Evolutionary conservation across 2,329 filamentous ascomycete genomes (phyloP).

Genomic region (Zasmidium angulare): DNA sequence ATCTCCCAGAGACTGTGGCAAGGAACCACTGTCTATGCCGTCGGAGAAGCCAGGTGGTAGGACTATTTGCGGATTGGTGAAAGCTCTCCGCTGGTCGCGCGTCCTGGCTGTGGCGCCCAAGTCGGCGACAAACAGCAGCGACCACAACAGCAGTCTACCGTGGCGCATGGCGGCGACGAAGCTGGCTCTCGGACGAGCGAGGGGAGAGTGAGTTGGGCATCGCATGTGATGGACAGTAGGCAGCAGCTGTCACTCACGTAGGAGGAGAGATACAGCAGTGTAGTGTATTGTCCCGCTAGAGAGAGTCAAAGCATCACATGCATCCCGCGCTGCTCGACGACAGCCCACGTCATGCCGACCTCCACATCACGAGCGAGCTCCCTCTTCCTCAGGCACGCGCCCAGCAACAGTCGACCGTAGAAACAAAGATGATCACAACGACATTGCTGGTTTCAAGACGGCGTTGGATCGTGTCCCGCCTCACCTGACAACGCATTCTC

Average conservation of each 20-base stretch:
- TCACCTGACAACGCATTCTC: no score
- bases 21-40: conserved; percentile 8
- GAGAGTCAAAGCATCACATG: not conserved
- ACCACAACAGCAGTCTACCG: conserved; percentile 19
- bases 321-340: no score
- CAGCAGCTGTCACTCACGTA: not conserved
- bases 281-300: no score
- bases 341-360: no score
- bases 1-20: conserved; percentile 23
- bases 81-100: conserved; percentile 19
- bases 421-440: no score
- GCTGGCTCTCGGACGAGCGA: conserved; percentile 5
- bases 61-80: conserved; percentile 23
- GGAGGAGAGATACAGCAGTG: not conserved
- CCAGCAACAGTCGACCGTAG: no score
- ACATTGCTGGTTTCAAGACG: no score
- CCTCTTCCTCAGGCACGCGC: no score
- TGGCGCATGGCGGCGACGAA: conserved; percentile 13
- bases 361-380: no score
- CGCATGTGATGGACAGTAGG: conserved; percentile 1
- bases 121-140: conserved; percentile 15
- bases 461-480: no score
- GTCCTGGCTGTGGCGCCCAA: conserved; percentile 17
- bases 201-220: conserved; percentile 2
- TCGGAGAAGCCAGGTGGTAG: conserved; percentile 22